Evolutionary conservation across 2,329 filamentous ascomycete genomes (phyloP).

Genomic region (Aureobasidium sp.): DNA sequence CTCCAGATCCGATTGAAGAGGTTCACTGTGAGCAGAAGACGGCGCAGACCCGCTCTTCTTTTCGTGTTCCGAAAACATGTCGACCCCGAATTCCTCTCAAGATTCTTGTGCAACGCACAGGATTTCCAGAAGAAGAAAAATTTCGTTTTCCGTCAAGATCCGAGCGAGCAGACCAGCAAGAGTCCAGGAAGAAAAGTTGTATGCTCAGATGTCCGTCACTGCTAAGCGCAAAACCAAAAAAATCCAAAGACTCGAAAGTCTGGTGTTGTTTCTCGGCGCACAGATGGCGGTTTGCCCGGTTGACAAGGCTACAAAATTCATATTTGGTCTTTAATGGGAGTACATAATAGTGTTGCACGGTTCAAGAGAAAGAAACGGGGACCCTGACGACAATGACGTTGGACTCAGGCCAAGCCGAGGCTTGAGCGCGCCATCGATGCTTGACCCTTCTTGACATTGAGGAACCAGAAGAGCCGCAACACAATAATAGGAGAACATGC

Average conservation of each 20-base stretch:
- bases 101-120: background rate
- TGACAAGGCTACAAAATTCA: constrained; percentile 13
- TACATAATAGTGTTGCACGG: constrained; percentile 12
- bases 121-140: background rate
- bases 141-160: constrained; percentile 1
- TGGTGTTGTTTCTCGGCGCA: constrained; percentile 2
- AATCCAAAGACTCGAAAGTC: background rate
- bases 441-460: too few relatives aligned
- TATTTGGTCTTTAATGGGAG: background rate
- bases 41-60: constrained; percentile 1
- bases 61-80: background rate
- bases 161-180: background rate
- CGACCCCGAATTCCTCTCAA: background rate
- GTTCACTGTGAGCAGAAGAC: constrained; percentile 9
- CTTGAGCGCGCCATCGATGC: background rate
- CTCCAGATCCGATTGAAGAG: constrained; percentile 4
- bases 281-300: constrained; percentile 7
- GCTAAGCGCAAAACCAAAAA: background rate
- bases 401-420: constrained; percentile 1
- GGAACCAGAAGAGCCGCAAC: too few relatives aligned
- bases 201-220: too few relatives aligned
- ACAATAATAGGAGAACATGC: too few relatives aligned
- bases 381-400: constrained; percentile 11
- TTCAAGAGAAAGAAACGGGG: background rate
- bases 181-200: too few relatives aligned